phyloP scores from a whole-genome alignment of 306 rosid genomes.

The Rosa chinensis region DNA sequence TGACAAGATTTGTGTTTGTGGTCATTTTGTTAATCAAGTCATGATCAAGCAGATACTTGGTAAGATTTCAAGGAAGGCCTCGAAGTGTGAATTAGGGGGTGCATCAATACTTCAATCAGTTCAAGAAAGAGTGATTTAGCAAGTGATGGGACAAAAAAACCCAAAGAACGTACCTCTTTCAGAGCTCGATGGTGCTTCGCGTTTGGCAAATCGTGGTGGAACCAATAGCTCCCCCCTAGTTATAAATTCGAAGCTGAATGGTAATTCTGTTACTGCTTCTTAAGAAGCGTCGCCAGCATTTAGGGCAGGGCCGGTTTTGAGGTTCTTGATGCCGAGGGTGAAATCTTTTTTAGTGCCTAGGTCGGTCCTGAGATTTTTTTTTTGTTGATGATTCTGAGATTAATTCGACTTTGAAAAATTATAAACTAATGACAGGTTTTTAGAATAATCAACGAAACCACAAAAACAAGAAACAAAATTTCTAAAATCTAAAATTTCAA shows the following conservation, averaged over 20 bases:
- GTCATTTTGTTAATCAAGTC: slow-evolving; percentile 28
- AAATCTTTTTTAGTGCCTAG: too few species aligned
- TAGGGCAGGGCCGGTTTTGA: slow-evolving; percentile 22
- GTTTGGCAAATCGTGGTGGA: slow-evolving; percentile 31
- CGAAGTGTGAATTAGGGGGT: slow-evolving; percentile 52
- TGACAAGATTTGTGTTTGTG: slow-evolving; percentile 23
- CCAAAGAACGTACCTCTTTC: slow-evolving; percentile 20
- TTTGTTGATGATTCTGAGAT: too few species aligned
- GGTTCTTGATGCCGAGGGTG: too few species aligned
- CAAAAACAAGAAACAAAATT: too few species aligned
- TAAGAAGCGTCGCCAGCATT: slow-evolving; percentile 57
- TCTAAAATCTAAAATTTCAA: too few species aligned
- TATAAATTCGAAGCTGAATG: slow-evolving; percentile 37
- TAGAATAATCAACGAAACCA: too few species aligned
- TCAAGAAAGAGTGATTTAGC: slow-evolving; percentile 44
- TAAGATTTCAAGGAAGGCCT: slow-evolving; percentile 69
- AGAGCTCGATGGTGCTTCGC: slow-evolving; percentile 32
- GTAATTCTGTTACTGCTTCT: slow-evolving; percentile 26
- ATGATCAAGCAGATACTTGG: slow-evolving; percentile 71
- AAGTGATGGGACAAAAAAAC: slow-evolving; percentile 24
- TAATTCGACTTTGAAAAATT: too few species aligned
- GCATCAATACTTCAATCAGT: slow-evolving; percentile 41
- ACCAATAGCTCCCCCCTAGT: slow-evolving; percentile 28
- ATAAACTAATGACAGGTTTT: too few species aligned
- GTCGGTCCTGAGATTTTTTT: too few species aligned